Percentiles rank a stretch among this genome's conserved stretches.
These are phyloP conservation scores for Capsicum chinense DNA, from an alignment of 257 asterid genomes.

Conservation along the genomic window DNA sequence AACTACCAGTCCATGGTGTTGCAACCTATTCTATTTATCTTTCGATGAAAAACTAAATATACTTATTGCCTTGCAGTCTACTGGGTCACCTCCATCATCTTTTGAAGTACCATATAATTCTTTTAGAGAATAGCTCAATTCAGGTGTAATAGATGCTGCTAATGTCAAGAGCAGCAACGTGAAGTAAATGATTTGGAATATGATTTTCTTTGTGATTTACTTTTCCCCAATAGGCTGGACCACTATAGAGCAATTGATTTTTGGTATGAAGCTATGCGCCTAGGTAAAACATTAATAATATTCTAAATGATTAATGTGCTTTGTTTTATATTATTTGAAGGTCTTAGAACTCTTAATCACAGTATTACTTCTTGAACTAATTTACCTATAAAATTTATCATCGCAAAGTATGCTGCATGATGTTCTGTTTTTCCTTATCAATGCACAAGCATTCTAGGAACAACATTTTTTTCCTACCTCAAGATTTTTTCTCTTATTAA, in stretches of 20 bases:
- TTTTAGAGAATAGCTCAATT: constrained; percentile 61
- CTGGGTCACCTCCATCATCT: constrained; percentile 78
- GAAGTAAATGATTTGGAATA: constrained; percentile 68
- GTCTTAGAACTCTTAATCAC: not conserved
- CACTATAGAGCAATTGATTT: constrained; percentile 86
- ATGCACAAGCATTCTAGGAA: not conserved
- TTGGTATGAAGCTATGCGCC: constrained; percentile 94
- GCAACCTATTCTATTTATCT: not conserved
- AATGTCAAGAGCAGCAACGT: constrained; percentile 42
- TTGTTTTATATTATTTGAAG: not conserved
- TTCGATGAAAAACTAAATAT: not conserved
- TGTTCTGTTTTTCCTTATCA: not conserved
- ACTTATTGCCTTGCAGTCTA: constrained; percentile 55
- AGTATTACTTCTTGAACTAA: not conserved
- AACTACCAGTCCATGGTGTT: not conserved
- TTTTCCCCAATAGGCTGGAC: constrained; percentile 76
- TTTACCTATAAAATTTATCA: not conserved
- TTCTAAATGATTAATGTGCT: constrained; percentile 3
- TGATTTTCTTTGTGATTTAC: constrained; percentile 88
- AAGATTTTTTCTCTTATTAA: not conserved
- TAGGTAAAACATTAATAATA: constrained; percentile 50
- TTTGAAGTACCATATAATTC: constrained; percentile 84
- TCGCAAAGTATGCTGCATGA: not conserved
- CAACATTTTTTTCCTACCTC: not conserved
- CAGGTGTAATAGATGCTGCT: constrained; percentile 40